Evolutionary conservation across 768 basidiomycete genomes (phyloP).

Genomic region (Suillus americanus): DNA sequence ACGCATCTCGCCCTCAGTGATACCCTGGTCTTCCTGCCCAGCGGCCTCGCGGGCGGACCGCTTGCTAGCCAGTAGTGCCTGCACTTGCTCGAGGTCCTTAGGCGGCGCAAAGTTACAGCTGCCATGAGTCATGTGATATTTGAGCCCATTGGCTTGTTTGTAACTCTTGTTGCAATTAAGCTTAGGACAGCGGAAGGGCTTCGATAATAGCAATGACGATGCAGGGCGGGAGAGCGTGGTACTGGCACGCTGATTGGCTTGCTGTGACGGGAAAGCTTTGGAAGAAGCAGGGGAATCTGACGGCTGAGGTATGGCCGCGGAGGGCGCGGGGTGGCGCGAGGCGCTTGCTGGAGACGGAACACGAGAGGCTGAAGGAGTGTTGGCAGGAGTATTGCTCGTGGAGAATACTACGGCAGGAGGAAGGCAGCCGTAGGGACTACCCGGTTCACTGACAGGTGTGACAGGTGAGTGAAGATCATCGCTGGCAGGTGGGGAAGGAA

Average conservation of each 20-base stretch:
- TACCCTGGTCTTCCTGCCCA: slow-evolving; percentile 42
- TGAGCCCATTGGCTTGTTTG: slow-evolving; percentile 93
- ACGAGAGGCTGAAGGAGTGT: slow-evolving; percentile 50
- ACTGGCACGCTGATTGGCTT: slow-evolving; percentile 34
- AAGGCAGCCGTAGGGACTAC: slow-evolving; percentile 47
- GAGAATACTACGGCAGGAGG: slow-evolving; percentile 68
- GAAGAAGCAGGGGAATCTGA: slow-evolving; percentile 27
- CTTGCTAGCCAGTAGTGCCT: slow-evolving; percentile 60
- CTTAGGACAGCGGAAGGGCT: slow-evolving; percentile 93
- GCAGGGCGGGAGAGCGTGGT: slow-evolving; percentile 50
- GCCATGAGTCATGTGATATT: slow-evolving; percentile 93
- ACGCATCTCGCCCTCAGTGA: slow-evolving; percentile 61
- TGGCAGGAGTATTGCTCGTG: slow-evolving; percentile 42
- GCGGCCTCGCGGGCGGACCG: slow-evolving; percentile 39
- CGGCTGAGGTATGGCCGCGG: slow-evolving; percentile 12
- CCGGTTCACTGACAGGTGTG: slow-evolving; percentile 32
- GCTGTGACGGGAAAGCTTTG: slow-evolving; percentile 27
- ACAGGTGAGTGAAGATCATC: slow-evolving; percentile 28
- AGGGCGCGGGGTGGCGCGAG: slow-evolving; percentile 19
- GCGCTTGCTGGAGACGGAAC: slow-evolving; percentile 31
- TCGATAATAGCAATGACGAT: slow-evolving; percentile 67
- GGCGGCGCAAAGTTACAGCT: slow-evolving; percentile 92
- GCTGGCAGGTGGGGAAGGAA: slow-evolving; percentile 31
- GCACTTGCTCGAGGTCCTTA: slow-evolving; percentile 78
- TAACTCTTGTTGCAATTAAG: slow-evolving; percentile 95